These are phyloP conservation scores for Apophysomyces elegans DNA, from an alignment of 371 early-diverging fungal genomes.

Conservation along the genomic window DNA sequence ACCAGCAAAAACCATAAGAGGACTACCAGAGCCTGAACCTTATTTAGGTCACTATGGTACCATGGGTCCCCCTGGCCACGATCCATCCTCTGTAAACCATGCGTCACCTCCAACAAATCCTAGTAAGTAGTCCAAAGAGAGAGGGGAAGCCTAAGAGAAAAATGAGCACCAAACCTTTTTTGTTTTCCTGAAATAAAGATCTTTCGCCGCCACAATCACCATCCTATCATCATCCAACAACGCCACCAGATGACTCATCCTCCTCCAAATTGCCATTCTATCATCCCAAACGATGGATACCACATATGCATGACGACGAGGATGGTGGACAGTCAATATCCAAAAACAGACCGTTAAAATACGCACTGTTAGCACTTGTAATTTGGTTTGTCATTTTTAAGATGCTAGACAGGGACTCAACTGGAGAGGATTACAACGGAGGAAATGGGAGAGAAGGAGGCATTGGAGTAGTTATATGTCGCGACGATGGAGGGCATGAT, in stretches of 20 bases:
- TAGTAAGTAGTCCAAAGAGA: not conserved
- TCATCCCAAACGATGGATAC: not conserved
- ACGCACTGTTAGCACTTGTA: not conserved
- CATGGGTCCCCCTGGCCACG: not conserved
- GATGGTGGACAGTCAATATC: not conserved
- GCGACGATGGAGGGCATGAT: no score
- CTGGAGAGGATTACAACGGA: no score
- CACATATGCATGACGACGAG: conserved; percentile 1
- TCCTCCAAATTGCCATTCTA: not conserved
- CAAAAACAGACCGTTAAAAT: not conserved
- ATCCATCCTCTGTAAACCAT: not conserved
- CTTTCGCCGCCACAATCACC: conserved; percentile 3
- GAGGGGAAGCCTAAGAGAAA: not conserved
- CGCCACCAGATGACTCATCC: conserved; percentile 2
- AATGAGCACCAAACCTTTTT: not conserved
- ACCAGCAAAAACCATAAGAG: not conserved
- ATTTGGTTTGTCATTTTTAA: not conserved
- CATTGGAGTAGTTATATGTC: no score
- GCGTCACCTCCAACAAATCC: not conserved
- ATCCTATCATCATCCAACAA: not conserved
- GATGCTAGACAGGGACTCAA: not conserved
- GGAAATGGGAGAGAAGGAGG: no score
- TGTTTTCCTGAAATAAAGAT: not conserved
- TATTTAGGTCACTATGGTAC: not conserved
- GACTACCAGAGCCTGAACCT: not conserved